These are phyloP conservation scores for Trapa bicornis DNA, from an alignment of 345 rosid genomes.

Conservation along the genomic window DNA sequence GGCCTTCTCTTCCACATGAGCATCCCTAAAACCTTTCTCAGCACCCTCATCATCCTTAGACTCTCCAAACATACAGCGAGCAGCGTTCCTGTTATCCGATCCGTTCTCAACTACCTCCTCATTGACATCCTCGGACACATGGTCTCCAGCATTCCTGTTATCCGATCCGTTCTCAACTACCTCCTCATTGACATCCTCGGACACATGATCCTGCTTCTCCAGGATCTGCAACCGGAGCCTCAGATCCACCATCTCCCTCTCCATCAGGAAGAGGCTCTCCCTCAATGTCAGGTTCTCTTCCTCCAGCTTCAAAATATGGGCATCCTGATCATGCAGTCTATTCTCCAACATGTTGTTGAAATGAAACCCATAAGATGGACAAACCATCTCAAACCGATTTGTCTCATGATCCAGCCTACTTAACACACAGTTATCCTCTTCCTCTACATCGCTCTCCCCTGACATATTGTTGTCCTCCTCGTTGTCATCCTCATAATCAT, in stretches of 20 bases:
- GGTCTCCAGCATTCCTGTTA: slow-evolving; percentile 57
- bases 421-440: slow-evolving; percentile 77
- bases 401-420: slow-evolving; percentile 93
- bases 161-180: slow-evolving; percentile 55
- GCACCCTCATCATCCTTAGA: slow-evolving; percentile 9
- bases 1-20: slow-evolving; percentile 3
- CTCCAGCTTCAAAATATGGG: slow-evolving; percentile 79
- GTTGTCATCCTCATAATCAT: slow-evolving; percentile 77
- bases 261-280: slow-evolving; percentile 89
- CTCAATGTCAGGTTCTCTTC: slow-evolving; percentile 87
- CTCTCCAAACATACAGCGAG: slow-evolving; percentile 12
- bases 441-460: slow-evolving; percentile 96
- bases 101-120: slow-evolving; percentile 39
- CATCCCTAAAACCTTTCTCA: background rate
- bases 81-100: slow-evolving; percentile 57
- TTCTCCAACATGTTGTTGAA: slow-evolving; percentile 73
- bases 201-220: slow-evolving; percentile 48
- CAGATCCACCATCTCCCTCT: slow-evolving; percentile 72
- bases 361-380: slow-evolving; percentile 50
- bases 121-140: slow-evolving; percentile 19
- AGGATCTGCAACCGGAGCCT: slow-evolving; percentile 76
- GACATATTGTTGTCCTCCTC: slow-evolving; percentile 55
- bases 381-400: slow-evolving; percentile 94
- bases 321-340: slow-evolving; percentile 90
- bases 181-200: slow-evolving; percentile 53